Evolutionary conservation across 345 rosid species (phyloP), one percentile per base, ranked within the genome.

Genomic region (Euphorbia pulcherrima): DNA sequence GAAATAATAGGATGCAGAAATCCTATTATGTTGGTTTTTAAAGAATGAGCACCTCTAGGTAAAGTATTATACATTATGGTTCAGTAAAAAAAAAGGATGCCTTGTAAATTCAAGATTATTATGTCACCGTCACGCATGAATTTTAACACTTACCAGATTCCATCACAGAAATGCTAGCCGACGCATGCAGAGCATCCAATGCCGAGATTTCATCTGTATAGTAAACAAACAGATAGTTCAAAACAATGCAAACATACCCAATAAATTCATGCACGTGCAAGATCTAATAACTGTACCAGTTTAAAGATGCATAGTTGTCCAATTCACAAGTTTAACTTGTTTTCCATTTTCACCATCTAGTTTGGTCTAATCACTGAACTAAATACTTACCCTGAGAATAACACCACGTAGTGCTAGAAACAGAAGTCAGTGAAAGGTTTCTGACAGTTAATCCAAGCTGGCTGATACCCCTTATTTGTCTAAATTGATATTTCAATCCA

Each of bases 161-260:
- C 73, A 72, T 67, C 8, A 40, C 72, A 37, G 74, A 72, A 41
- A 72, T 41, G 69, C 64, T 30, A 50, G 80, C 80, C 69, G 72
- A 63, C 20, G 69, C 64, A n/a, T 72, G 76, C 66, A 76, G 54
- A 4, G 70, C 69, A 68, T 68, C 69, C 68, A 76, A 33, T 14
- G 59, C 76, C 56, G 57, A 59, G 54, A 68, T 20, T 63, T 76
- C 73, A 62, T 67, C 80, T 76, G 80, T n/a, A 8, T 57, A 76
- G 59, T 16, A 52, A 21, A 58, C 26, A 64, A 69, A 17, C 10
- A 27, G 60, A 26, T 21, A 21, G 24, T 48, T 29, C 5, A 8
- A 47, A 10, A 9, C 0, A 33, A 51, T 11, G 20, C 20, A 39
- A 27, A 28, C 14, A 18, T 4, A 12, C 10, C 20, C 1, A 6